phyloP scores from a whole-genome alignment of 257 asterid genomes.

The Plectranthus barbatus region DNA sequence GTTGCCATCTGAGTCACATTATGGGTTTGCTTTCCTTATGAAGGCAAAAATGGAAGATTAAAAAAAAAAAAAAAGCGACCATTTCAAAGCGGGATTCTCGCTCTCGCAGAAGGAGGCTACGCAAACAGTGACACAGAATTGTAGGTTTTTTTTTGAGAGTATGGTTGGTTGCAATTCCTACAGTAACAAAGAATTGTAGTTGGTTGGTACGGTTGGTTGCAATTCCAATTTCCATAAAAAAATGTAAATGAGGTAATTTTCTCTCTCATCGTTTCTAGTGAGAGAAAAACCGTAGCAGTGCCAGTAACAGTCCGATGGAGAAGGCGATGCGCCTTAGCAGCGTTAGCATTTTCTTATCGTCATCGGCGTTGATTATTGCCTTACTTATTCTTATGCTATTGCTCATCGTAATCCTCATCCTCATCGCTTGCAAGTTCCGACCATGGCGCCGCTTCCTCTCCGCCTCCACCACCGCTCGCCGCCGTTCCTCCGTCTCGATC shows the following conservation, averaged over 20 bases:
- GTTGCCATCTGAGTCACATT: too few relatives aligned
- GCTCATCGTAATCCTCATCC: conserved; percentile 50
- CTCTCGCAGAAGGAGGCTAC: conserved; percentile 29
- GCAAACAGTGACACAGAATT: conserved; percentile 21
- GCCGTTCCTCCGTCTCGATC: conserved; percentile 40
- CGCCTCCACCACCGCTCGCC: conserved; percentile 32
- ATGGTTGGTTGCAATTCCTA: conserved; percentile 30
- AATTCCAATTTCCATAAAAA: conserved; percentile 11
- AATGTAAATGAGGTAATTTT: conserved; percentile 25
- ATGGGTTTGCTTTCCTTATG: not conserved
- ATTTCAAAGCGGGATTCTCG: conserved; percentile 48
- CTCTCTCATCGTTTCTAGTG: conserved; percentile 30
- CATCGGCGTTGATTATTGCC: conserved; percentile 27
- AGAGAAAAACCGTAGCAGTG: conserved; percentile 23
- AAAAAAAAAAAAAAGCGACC: conserved; percentile 7
- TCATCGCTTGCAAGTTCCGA: conserved; percentile 74
- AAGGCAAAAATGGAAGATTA: not conserved
- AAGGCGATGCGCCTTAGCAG: conserved; percentile 48
- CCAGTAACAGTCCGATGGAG: conserved; percentile 37
- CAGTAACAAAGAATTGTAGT: conserved; percentile 23
- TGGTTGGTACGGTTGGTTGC: conserved; percentile 39
- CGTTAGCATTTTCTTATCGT: conserved; percentile 29
- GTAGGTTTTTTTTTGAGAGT: conserved; percentile 43
- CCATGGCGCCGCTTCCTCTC: conserved; percentile 73
- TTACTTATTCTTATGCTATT: conserved; percentile 67